Percentiles rank a stretch among this genome's conserved stretches.
Evolutionary conservation across 306 rosid species (phyloP).

Genomic region (Ormosia emarginata): DNA sequence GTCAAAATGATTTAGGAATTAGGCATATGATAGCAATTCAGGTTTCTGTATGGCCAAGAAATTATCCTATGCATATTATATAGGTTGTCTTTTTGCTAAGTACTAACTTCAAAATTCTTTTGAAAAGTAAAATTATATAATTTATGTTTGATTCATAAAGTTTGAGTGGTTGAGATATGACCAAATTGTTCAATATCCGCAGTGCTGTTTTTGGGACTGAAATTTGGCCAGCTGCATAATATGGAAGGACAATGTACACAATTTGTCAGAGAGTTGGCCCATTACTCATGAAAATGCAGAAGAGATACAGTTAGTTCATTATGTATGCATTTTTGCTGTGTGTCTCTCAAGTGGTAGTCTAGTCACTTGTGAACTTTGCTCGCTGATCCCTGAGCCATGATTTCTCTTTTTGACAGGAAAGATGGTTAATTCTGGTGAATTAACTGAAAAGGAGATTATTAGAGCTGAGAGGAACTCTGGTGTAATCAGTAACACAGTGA

Average conservation of each 20-base stretch:
- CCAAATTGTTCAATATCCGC: slow-evolving; percentile 39
- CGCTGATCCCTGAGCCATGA: not conserved
- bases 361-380: not conserved
- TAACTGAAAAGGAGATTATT: slow-evolving; percentile 87
- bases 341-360: not conserved
- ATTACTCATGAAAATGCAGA: slow-evolving; percentile 82
- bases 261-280: slow-evolving; percentile 94
- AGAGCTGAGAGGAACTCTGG: slow-evolving; percentile 97
- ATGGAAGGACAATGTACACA: slow-evolving; percentile 98
- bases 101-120: not conserved
- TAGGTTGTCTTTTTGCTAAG: not conserved
- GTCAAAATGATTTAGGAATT: not conserved
- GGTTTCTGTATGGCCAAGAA: not conserved
- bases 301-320: slow-evolving; percentile 72
- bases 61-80: not conserved
- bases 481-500: slow-evolving; percentile 74
- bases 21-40: not conserved
- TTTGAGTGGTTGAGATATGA: slow-evolving; percentile 33
- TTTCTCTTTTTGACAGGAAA: slow-evolving; percentile 53
- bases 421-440: slow-evolving; percentile 46
- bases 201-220: slow-evolving; percentile 99
- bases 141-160: not conserved
- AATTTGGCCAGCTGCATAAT: slow-evolving; percentile 97
- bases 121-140: not conserved
- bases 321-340: slow-evolving; percentile 6